These are phyloP conservation scores for Coniochaeta sp. DNA, from an alignment of 2,329 filamentous ascomycete genomes.

Conservation along the genomic window DNA sequence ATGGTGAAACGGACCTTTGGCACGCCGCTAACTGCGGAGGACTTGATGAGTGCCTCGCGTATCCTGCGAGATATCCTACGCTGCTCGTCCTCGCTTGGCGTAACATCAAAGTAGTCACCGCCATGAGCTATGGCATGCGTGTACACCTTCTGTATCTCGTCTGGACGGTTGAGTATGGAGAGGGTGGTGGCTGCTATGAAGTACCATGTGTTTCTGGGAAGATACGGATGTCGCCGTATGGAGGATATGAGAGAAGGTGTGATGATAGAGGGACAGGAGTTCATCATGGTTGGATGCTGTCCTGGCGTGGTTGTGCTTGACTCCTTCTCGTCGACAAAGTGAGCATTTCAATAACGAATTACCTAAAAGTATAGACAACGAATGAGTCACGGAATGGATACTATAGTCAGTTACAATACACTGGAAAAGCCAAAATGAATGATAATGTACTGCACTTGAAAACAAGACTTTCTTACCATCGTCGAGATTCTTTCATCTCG, in stretches of 20 bases:
- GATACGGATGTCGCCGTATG: conserved; percentile 29
- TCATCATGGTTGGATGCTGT: conserved; percentile 7
- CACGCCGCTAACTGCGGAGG: conserved; percentile 37
- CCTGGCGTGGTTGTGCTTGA: not conserved
- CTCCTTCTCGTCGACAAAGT: not conserved
- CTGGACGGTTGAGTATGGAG: conserved; percentile 38
- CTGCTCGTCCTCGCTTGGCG: conserved; percentile 26
- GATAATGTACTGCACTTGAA: not conserved
- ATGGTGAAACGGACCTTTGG: conserved; percentile 32
- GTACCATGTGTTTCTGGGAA: conserved; percentile 41
- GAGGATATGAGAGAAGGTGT: conserved; percentile 33
- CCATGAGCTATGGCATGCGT: conserved; percentile 29
- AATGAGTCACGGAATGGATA: not conserved
- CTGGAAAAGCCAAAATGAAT: not conserved
- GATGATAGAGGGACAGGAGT: conserved; percentile 21
- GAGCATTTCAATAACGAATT: not conserved
- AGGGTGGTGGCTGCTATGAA: conserved; percentile 37
- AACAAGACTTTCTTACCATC: not conserved
- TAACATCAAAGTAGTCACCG: conserved; percentile 12
- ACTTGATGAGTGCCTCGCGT: conserved; percentile 42
- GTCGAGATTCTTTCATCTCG: not conserved
- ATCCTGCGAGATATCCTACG: conserved; percentile 36
- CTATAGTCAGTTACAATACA: not conserved
- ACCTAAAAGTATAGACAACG: not conserved
- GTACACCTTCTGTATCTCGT: conserved; percentile 38